phyloP scores from a whole-genome alignment of 2,329 filamentous ascomycete species.

The Macroventuria anomochaeta region DNA sequence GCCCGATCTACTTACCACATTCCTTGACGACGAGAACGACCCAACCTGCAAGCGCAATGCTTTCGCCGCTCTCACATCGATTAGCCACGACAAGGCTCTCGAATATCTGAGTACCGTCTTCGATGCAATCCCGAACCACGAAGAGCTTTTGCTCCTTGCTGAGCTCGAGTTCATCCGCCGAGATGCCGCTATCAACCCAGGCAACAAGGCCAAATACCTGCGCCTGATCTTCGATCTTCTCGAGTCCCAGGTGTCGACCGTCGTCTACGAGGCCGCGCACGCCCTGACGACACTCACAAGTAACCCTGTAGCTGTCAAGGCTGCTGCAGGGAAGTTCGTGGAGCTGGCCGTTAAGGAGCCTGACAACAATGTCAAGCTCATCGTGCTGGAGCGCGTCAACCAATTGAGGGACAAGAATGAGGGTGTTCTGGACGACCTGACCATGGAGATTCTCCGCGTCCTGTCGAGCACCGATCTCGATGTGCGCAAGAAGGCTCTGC shows the following conservation, averaged over 20 bases:
- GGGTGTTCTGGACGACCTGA: slow-evolving; percentile 88
- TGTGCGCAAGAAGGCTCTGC: slow-evolving; percentile 88
- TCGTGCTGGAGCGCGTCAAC: slow-evolving; percentile 93
- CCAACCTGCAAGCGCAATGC: slow-evolving; percentile 97
- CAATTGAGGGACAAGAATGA: slow-evolving; percentile 86
- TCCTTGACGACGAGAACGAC: slow-evolving; percentile 90
- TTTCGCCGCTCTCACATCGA: slow-evolving; percentile 87
- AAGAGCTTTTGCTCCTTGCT: slow-evolving; percentile 90
- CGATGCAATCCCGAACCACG: slow-evolving; percentile 90
- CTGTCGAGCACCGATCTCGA: slow-evolving; percentile 95
- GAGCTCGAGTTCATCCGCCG: slow-evolving; percentile 98
- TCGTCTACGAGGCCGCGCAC: slow-evolving; percentile 96
- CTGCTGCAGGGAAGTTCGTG: slow-evolving; percentile 93
- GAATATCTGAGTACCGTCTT: slow-evolving; percentile 88
- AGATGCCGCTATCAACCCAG: slow-evolving; percentile 90
- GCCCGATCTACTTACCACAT: slow-evolving; percentile 85
- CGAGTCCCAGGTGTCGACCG: slow-evolving; percentile 90
- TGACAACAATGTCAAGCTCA: slow-evolving; percentile 99
- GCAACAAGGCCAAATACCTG: slow-evolving; percentile 95
- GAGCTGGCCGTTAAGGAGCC: slow-evolving; percentile 97
- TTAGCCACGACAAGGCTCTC: slow-evolving; percentile 91
- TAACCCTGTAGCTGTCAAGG: slow-evolving; percentile 97
- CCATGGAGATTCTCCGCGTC: slow-evolving; percentile 96
- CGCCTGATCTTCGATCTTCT: slow-evolving; percentile 95
- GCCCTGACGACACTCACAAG: slow-evolving; percentile 91